These are phyloP conservation scores for Blastocystis sp. DNA, from an alignment of 352 stramenopile genomes.

Conservation along the genomic window DNA sequence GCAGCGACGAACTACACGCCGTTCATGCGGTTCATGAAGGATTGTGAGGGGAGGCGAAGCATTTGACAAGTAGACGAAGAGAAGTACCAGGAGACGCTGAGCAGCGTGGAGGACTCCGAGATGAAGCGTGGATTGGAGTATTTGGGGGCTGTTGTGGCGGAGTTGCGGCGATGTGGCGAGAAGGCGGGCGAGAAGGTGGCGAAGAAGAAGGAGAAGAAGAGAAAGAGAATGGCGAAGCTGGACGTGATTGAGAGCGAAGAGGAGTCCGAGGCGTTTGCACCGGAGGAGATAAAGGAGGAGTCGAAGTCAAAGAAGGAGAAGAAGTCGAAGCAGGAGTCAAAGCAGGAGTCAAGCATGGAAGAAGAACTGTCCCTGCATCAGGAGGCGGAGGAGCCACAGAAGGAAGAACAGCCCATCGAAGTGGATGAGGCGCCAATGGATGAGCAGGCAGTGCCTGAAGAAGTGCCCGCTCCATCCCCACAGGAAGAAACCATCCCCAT, in stretches of 20 bases:
- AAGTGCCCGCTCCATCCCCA: too few relatives aligned
- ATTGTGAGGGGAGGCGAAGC: neutral
- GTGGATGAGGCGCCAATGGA: too few relatives aligned
- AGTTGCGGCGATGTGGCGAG: conserved; percentile 3
- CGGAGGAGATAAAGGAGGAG: neutral
- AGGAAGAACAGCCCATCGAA: too few relatives aligned
- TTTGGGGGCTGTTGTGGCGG: neutral
- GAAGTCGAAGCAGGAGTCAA: neutral
- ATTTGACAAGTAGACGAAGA: conserved; percentile 9
- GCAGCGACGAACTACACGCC: neutral
- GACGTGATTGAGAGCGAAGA: neutral
- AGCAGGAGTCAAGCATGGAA: neutral
- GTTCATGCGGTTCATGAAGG: conserved; percentile 25
- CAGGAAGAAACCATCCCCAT: too few relatives aligned
- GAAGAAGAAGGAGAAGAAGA: neutral
- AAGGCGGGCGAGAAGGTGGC: neutral
- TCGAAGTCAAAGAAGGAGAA: neutral
- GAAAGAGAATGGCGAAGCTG: neutral
- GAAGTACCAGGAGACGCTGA: conserved; percentile 61
- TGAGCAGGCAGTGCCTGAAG: too few relatives aligned
- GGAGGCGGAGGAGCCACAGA: neutral
- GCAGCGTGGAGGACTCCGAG: neutral
- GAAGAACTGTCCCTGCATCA: conserved; percentile 6
- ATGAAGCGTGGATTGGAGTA: conserved; percentile 10
- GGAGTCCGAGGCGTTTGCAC: too few relatives aligned